Percentiles rank a stretch among this genome's conserved stretches.
These are phyloP conservation scores for Ceratopteris richardii DNA, from an alignment of 75 land plant genomes.

Conservation along the genomic window DNA sequence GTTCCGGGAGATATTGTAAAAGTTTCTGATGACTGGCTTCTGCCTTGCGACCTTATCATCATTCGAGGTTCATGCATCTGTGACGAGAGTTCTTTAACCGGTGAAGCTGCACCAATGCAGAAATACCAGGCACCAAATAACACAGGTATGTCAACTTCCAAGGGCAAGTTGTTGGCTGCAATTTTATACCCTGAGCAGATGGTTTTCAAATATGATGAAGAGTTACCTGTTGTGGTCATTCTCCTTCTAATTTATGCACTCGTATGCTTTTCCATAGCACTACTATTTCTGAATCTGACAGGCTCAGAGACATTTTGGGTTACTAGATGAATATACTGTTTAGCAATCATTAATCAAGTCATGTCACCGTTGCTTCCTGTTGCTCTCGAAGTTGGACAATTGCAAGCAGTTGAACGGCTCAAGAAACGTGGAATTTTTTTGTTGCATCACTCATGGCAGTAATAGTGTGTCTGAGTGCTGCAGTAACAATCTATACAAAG, in stretches of 20 bases:
- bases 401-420: constrained; percentile 35
- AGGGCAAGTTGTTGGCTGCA: constrained; percentile 24
- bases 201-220: constrained; percentile 40
- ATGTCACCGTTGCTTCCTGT: constrained; percentile 38
- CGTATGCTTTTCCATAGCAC: constrained; percentile 28
- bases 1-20: constrained; percentile 35
- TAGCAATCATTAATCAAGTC: constrained; percentile 36
- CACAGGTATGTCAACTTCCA: constrained; percentile 32
- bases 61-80: constrained; percentile 30
- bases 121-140: constrained; percentile 25
- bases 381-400: constrained; percentile 39
- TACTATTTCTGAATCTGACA: constrained; percentile 22
- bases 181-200: constrained; percentile 39
- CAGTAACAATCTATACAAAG: too few relatives aligned
- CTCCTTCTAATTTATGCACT: constrained; percentile 25
- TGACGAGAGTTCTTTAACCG: constrained; percentile 38
- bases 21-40: constrained; percentile 25
- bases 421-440: constrained; percentile 15
- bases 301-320: constrained; percentile 33
- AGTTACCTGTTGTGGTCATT: constrained; percentile 30
- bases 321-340: constrained; percentile 36
- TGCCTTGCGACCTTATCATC: constrained; percentile 33
- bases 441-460: too few relatives aligned
- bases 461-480: too few relatives aligned
- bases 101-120: constrained; percentile 34